Percentiles rank a stretch among this genome's conserved stretches.
Conservation (phyloP, 345 rosid genomes). For the Tarenaya hassleriana region DNA sequence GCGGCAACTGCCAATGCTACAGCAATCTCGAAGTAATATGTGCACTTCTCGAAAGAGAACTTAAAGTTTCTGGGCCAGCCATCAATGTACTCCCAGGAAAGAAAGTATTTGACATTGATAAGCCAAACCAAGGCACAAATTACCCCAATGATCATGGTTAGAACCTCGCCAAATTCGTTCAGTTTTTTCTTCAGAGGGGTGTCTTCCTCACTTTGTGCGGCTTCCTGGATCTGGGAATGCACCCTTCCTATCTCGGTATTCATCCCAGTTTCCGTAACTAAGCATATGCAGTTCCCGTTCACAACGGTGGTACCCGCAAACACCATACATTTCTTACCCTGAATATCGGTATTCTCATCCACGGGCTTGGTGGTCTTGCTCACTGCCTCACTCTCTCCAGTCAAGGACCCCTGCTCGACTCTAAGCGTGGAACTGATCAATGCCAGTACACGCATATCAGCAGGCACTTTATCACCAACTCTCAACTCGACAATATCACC, state of each 20-base stretch:
- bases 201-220: conserved; percentile 75
- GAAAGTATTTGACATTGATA: conserved; percentile 85
- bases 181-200: conserved; percentile 91
- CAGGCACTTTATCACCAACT: conserved; percentile 92
- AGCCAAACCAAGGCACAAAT: conserved; percentile 89
- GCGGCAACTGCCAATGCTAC: conserved; percentile 97
- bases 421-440: conserved; percentile 74
- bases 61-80: conserved; percentile 86
- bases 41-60: conserved; percentile 94
- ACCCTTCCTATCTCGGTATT: conserved; percentile 81
- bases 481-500: conserved; percentile 83
- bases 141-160: conserved; percentile 75
- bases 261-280: conserved; percentile 83
- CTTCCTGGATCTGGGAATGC: conserved; percentile 89
- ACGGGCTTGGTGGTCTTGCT: conserved; percentile 66
- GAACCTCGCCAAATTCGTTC: conserved; percentile 78
- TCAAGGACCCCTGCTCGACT: conserved; percentile 83
- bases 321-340: conserved; percentile 80
- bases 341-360: conserved; percentile 63
- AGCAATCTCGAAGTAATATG: conserved; percentile 95
- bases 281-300: conserved; percentile 72
- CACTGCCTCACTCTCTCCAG: conserved; percentile 92
- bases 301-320: conserved; percentile 90
- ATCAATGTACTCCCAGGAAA: conserved; percentile 85
- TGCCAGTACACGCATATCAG: conserved; percentile 71